A percentile compares a stretch with the other conserved stretches of the same genome.
Conservation (phyloP, 2,329 filamentous ascomycete genomes). For the Falciphora oryzae region DNA sequence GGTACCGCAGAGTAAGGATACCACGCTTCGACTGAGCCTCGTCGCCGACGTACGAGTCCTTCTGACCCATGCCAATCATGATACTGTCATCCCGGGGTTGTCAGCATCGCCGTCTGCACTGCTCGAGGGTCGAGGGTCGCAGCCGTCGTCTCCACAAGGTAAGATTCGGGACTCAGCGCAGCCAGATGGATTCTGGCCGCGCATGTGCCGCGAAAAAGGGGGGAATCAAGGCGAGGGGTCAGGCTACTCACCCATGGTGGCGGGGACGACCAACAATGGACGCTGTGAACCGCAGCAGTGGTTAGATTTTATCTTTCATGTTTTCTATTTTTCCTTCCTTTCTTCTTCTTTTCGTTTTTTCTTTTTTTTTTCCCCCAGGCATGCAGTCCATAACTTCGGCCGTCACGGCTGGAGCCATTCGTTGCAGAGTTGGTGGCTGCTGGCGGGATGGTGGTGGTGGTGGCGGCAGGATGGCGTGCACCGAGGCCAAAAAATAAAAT, state of each 20-base stretch:
- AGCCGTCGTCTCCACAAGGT: background rate
- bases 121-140: background rate
- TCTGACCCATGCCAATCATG: constrained; percentile 99
- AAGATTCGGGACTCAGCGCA: background rate
- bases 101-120: constrained; percentile 21
- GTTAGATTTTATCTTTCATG: constrained; percentile 14
- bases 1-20: constrained; percentile 99
- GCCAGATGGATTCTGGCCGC: background rate
- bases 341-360: background rate
- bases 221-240: background rate
- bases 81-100: constrained; percentile 57
- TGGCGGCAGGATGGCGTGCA: background rate
- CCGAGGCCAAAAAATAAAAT: constrained; percentile 8
- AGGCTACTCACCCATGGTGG: constrained; percentile 88
- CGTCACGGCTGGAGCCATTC: too few relatives aligned
- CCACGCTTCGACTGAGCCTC: constrained; percentile 99
- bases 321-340: background rate
- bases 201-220: background rate
- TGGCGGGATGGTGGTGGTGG: background rate
- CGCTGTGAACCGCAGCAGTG: constrained; percentile 47
- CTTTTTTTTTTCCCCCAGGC: too few relatives aligned
- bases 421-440: background rate
- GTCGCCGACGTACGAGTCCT: constrained; percentile 99
- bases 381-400: background rate
- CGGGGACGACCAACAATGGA: constrained; percentile 99